These are phyloP conservation scores for Trichoderma atroviride DNA, from an alignment of 2,329 filamentous ascomycete genomes.

Conservation along the genomic window DNA sequence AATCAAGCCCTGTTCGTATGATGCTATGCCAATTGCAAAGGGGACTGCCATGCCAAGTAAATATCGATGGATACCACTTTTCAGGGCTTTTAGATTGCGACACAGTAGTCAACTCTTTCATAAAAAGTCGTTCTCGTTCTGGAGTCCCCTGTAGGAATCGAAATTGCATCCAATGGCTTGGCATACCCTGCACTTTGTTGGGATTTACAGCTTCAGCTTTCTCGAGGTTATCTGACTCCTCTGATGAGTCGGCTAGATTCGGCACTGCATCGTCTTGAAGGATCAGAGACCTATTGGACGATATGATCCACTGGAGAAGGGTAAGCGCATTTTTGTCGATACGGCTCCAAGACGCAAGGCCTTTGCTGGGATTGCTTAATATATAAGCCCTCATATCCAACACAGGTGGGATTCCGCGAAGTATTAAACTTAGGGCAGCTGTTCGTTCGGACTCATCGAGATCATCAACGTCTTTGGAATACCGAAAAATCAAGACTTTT, in stretches of 20 bases:
- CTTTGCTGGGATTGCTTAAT: constrained; percentile 40
- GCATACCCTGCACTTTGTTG: constrained; percentile 62
- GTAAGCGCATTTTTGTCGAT: constrained; percentile 68
- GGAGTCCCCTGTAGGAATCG: constrained; percentile 85
- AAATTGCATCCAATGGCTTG: constrained; percentile 71
- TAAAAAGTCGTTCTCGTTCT: constrained; percentile 80
- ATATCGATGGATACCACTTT: constrained; percentile 66
- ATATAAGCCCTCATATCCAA: constrained; percentile 58
- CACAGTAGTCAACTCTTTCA: constrained; percentile 56
- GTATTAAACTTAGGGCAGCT: constrained; percentile 46
- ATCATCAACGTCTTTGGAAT: constrained; percentile 33
- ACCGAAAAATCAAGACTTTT: constrained; percentile 33
- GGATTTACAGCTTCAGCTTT: constrained; percentile 38
- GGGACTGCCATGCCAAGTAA: constrained; percentile 83
- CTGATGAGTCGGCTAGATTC: constrained; percentile 32
- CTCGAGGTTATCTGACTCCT: not conserved
- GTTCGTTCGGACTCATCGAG: constrained; percentile 26
- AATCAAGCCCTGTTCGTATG: constrained; percentile 79
- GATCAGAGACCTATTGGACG: constrained; percentile 86
- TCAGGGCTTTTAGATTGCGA: constrained; percentile 37
- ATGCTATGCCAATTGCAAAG: constrained; percentile 88
- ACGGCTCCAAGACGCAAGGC: constrained; percentile 51
- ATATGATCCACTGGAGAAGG: constrained; percentile 83
- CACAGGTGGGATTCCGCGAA: constrained; percentile 65
- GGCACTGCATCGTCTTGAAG: constrained; percentile 63